Base-by-base conservation (phyloP, 192 early-diverging fungal species). In the Coemansia sp. region DNA sequence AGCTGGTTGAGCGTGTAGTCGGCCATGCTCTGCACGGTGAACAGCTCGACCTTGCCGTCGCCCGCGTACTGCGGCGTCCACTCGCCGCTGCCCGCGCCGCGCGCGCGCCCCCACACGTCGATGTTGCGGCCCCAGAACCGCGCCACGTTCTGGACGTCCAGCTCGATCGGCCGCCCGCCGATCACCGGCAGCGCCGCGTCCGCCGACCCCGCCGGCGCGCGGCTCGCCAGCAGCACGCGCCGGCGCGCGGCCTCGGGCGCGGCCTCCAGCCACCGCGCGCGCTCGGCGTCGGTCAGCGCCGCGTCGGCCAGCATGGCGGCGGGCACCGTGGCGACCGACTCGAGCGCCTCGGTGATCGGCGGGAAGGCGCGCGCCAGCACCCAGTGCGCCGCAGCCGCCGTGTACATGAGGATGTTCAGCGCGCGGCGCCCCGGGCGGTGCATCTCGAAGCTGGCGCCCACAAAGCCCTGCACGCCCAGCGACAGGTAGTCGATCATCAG, bases 401-500 rank as follows among this genome's bases (percentile, higher is more conserved):
- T 86, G 72, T 92, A 92, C 64, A 87, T 86, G 25, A 90, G 67
- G 38, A 90, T 87, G 74, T 92, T 92, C 44, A 84, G 74, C 9
- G 85, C 68, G 60, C 91, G 87, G 27, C 86, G 87, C 17, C 87
- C 87, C 5, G 89, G 85, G 27, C 91, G 80, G 55, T 88, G 85
- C 65, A 86, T 69, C 76, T 92, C 91, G 66, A 92, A 92, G 27
- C 86, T 87, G 63, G 80, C 85, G 17, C 91, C 91, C 19, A 92
- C 90, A 69, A 85, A 82, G 41, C 84, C 91, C 75, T 92, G 91
- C 37, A 92, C 86, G 50, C 91, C 91, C 55, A 92, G 72, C 32
- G 89, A 89, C 71, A 91, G 87, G 67, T 91, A 89, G 76, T 90
- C 89, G 46, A 85, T 89, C 86, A 92, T 90, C 64, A 88, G 85